phyloP scores from a whole-genome alignment of 306 rosid species.

The Prunus fruticosa region DNA sequence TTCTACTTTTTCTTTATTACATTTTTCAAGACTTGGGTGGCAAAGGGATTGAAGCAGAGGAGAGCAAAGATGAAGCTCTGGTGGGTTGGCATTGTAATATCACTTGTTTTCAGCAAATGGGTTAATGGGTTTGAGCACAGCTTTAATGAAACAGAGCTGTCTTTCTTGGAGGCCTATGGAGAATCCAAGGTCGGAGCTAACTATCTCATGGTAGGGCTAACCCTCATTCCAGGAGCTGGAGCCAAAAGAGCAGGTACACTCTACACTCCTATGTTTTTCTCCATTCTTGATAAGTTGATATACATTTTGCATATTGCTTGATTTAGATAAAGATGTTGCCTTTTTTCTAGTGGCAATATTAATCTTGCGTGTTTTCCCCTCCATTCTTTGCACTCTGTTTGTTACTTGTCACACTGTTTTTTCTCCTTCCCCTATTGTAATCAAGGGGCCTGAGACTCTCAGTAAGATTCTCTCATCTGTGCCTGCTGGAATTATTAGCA shows the following conservation, averaged over 20 bases:
- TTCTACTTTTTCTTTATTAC: neutral
- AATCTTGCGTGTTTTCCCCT: slow-evolving; percentile 4
- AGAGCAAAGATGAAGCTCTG: slow-evolving; percentile 40
- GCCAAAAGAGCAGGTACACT: slow-evolving; percentile 80
- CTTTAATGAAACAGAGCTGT: slow-evolving; percentile 61
- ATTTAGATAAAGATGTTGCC: neutral
- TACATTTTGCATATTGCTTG: slow-evolving; percentile 2
- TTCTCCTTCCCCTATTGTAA: no score
- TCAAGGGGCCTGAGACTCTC: neutral
- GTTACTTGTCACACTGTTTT: neutral
- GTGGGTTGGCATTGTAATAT: slow-evolving; percentile 41
- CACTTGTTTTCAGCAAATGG: slow-evolving; percentile 42
- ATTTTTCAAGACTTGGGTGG: slow-evolving; percentile 12
- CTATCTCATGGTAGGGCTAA: slow-evolving; percentile 66
- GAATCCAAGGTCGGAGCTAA: slow-evolving; percentile 25
- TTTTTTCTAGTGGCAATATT: neutral
- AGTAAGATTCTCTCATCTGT: neutral
- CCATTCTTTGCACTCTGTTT: neutral
- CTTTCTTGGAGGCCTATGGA: slow-evolving; percentile 52
- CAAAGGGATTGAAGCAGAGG: slow-evolving; percentile 11
- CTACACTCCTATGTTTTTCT: neutral
- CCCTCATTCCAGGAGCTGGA: slow-evolving; percentile 71
- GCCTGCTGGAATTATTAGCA: neutral
- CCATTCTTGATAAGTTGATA: neutral
- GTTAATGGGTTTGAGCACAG: slow-evolving; percentile 42